Conservation (phyloP, 169 alveolate genomes). For the Cryptosporidium ubiquitum region DNA sequence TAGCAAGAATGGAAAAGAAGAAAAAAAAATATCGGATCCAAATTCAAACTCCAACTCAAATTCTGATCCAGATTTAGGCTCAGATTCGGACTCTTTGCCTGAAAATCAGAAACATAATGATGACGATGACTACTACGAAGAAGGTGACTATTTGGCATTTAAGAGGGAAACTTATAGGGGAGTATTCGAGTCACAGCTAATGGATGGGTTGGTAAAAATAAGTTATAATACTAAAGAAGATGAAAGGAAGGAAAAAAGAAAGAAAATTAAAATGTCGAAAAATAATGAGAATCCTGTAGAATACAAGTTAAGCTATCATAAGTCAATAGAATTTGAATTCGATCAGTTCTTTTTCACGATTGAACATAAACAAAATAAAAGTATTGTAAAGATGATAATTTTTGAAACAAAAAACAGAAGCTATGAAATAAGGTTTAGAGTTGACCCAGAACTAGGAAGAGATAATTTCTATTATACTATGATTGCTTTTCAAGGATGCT, state of each 20-base stretch:
- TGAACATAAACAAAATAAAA: neutral
- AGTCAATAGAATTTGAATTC: constrained; percentile 14
- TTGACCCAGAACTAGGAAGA: constrained; percentile 69
- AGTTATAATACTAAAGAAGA: constrained; percentile 45
- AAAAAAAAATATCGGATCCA: neutral
- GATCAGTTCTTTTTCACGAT: constrained; percentile 27
- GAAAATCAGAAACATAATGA: neutral
- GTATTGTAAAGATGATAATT: constrained; percentile 52
- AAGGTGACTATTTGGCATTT: constrained; percentile 52
- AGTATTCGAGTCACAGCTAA: constrained; percentile 13
- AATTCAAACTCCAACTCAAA: neutral
- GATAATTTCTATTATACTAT: constrained; percentile 45
- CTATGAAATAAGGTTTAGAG: constrained; percentile 54
- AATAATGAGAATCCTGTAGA: neutral
- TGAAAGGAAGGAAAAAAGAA: constrained; percentile 6
- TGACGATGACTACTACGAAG: constrained; percentile 29
- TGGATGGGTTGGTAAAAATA: constrained; percentile 42
- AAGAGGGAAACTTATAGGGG: constrained; percentile 33
- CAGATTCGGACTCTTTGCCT: neutral
- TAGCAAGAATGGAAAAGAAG: neutral
- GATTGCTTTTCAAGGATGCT: constrained; percentile 51
- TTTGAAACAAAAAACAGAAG: constrained; percentile 34
- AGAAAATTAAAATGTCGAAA: neutral
- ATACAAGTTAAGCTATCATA: constrained; percentile 9
- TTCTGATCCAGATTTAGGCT: neutral